Base-by-base conservation (phyloP, 1,284 basidiomycete species). In the Trichosporon sp. region DNA sequence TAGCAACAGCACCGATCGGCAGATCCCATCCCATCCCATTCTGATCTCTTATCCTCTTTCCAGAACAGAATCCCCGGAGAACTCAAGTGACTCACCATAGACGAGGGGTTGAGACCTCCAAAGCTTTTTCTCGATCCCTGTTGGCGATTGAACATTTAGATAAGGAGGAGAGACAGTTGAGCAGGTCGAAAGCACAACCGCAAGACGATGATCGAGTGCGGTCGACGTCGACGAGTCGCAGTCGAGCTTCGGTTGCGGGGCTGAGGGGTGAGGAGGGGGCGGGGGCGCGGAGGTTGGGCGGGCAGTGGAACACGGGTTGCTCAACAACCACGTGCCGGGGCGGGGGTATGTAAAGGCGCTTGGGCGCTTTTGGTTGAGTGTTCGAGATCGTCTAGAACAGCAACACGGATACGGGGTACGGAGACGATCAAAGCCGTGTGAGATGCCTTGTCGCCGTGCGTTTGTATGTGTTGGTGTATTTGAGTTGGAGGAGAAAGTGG, bases 31-130 rank as follows among this genome's bases (percentile, higher is more conserved):
- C n/a, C n/a, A n/a, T n/a, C n/a, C n/a, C n/a, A n/a, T n/a, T n/a
- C n/a, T n/a, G n/a, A n/a, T n/a, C n/a, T n/a, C 19, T 44, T 21
- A 14, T 44, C 40, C 40, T 8, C 40, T 44, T 21, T n/a, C 5
- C 19, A n/a, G 40, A 44, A n/a, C 40, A 19, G n/a, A 19, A 37
- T 37, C 19, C 36, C 19, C 36, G 16, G 9, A 54, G 27, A 31
- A 16, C 14, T 6, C 1, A 13, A 27, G 49, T 54, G 49, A 54
- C 49, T 54, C 49, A 54, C 49, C 49, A 54, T 54, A 54, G 49
- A 54, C 49, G 49, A 54, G 49, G 49, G 49, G 49, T 54, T 54
- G 49, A 54, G 49, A 29, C 49, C 49, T 54, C 49, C 49, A 29
- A 54, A 54, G 49, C 49, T 54, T 54, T 54, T 54, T 54, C 49